Evolutionary conservation across 805 yeast genomes (phyloP).

Genomic region (Metschnikowia lochheadii): DNA sequence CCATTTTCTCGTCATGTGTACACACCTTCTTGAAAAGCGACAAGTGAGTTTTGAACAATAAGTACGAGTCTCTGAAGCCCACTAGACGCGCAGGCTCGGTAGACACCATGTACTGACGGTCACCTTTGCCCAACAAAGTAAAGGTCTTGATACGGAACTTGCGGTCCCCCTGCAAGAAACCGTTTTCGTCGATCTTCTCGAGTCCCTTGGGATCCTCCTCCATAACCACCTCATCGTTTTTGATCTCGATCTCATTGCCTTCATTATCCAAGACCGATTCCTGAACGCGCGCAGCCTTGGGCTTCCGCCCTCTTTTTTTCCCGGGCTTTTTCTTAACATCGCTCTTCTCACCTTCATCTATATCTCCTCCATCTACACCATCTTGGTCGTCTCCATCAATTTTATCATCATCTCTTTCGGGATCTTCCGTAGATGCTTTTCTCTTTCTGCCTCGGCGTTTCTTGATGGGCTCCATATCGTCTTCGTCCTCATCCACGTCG

Average conservation of each 20-base stretch:
- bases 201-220: slow-evolving; percentile 74
- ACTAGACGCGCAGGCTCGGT: slow-evolving; percentile 96
- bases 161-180: slow-evolving; percentile 68
- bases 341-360: slow-evolving; percentile 9
- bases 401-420: slow-evolving; percentile 13
- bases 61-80: slow-evolving; percentile 88
- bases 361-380: slow-evolving; percentile 5
- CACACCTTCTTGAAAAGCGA: slow-evolving; percentile 69
- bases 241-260: slow-evolving; percentile 61
- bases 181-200: slow-evolving; percentile 61
- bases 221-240: slow-evolving; percentile 72
- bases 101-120: slow-evolving; percentile 77
- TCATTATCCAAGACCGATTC: slow-evolving; percentile 55
- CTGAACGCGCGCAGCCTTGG: slow-evolving; percentile 33
- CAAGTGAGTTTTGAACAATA: slow-evolving; percentile 82
- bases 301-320: slow-evolving; percentile 32
- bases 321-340: slow-evolving; percentile 26
- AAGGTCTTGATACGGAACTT: slow-evolving; percentile 69
- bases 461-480: slow-evolving; percentile 9
- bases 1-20: slow-evolving; percentile 74
- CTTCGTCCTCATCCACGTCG: slow-evolving; percentile 9
- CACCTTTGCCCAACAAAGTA: slow-evolving; percentile 62
- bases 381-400: slow-evolving; percentile 1
- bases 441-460: slow-evolving; percentile 15
- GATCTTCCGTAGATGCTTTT: slow-evolving; percentile 16